Evolutionary conservation across 768 basidiomycete species (phyloP).

Genomic region (Leucosporidium creatinivorum): DNA sequence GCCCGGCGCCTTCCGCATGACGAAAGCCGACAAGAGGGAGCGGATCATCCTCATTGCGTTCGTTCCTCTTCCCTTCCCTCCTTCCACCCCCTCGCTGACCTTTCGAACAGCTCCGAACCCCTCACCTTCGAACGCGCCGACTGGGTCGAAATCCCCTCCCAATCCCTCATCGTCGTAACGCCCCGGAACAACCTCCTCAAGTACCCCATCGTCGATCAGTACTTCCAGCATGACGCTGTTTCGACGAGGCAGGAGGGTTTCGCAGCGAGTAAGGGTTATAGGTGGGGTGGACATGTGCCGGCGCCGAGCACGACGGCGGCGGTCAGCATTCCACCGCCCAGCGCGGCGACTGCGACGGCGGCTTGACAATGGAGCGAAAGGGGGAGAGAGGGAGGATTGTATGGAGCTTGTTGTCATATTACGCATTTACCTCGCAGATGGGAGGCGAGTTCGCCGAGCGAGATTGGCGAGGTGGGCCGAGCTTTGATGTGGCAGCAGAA

Average conservation of each 20-base stretch:
- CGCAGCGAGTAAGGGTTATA: conserved; percentile 27
- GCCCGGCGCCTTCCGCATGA: conserved; percentile 76
- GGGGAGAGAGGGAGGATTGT: too few species aligned
- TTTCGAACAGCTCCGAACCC: conserved; percentile 71
- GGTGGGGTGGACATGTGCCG: conserved; percentile 2
- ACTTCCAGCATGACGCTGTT: conserved; percentile 63
- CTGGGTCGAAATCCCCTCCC: conserved; percentile 99
- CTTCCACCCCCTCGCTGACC: conserved; percentile 3
- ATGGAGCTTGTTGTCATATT: too few species aligned
- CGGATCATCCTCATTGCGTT: conserved; percentile 71
- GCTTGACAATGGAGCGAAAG: too few species aligned
- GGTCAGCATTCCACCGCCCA: too few species aligned
- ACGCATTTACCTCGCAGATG: too few species aligned
- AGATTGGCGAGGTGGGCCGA: too few species aligned
- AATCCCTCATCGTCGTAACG: conserved; percentile 90
- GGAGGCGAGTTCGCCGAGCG: too few species aligned
- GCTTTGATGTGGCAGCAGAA: too few species aligned
- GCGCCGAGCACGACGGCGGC: too few species aligned
- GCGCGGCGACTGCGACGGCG: too few species aligned
- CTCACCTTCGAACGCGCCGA: conserved; percentile 91
- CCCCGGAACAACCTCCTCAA: conserved; percentile 82
- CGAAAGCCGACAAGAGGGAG: conserved; percentile 88
- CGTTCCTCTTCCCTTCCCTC: not conserved
- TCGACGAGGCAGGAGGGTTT: conserved; percentile 15
- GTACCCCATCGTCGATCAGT: conserved; percentile 89